Percentiles rank a stretch among this genome's conserved stretches.
Conservation (phyloP, 1,284 basidiomycete genomes). For the Mycosarcoma mackinlayi region DNA sequence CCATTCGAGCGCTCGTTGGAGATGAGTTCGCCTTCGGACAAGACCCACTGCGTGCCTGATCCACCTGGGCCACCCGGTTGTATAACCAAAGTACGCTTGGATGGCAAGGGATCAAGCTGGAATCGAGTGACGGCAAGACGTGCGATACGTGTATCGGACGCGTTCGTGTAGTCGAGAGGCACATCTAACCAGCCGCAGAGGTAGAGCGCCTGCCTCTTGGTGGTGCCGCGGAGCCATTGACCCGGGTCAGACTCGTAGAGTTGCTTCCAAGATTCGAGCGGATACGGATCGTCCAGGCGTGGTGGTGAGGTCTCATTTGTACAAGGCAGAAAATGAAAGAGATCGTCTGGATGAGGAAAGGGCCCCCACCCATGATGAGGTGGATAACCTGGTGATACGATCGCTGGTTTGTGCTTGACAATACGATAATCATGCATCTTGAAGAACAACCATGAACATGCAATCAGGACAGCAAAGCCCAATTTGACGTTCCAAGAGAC, state of each 20-base stretch:
- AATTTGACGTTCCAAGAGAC: slow-evolving; percentile 11
- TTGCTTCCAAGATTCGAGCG: neutral
- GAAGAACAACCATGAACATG: slow-evolving; percentile 13
- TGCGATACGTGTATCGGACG: slow-evolving; percentile 15
- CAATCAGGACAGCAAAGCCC: neutral
- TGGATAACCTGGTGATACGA: neutral
- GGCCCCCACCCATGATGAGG: slow-evolving; percentile 9
- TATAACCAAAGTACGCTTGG: slow-evolving; percentile 15
- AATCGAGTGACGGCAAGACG: slow-evolving; percentile 15
- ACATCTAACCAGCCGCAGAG: slow-evolving; percentile 31
- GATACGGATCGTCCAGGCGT: slow-evolving; percentile 9
- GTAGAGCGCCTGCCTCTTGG: neutral
- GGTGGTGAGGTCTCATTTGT: slow-evolving; percentile 27
- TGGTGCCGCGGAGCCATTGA: slow-evolving; percentile 7
- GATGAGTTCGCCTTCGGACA: neutral
- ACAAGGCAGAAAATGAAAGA: slow-evolving; percentile 33
- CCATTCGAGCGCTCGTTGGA: slow-evolving; percentile 7
- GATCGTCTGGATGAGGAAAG: slow-evolving; percentile 12
- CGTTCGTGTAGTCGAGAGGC: slow-evolving; percentile 38
- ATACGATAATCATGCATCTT: neutral
- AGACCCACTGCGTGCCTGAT: slow-evolving; percentile 14
- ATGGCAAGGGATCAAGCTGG: slow-evolving; percentile 9
- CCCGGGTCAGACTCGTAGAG: slow-evolving; percentile 7
- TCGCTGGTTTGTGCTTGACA: slow-evolving; percentile 4
- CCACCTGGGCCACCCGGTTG: slow-evolving; percentile 34